phyloP scores from a whole-genome alignment of 2,329 filamentous ascomycete genomes.

The Zarea fungicola region DNA sequence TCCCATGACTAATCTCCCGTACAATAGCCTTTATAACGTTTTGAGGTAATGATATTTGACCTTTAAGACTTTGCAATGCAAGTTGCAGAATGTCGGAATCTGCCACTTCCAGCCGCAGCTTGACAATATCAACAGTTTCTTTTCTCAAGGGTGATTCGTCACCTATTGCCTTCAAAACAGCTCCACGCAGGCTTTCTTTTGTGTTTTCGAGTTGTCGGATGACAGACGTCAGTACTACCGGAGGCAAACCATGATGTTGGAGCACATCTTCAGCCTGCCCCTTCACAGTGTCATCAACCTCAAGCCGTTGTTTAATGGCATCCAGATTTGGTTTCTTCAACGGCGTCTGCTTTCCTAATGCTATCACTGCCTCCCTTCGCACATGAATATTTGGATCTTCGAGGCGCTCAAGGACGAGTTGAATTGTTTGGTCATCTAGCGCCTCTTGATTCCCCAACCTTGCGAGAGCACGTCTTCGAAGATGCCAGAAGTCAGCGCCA shows the following conservation, averaged over 20 bases:
- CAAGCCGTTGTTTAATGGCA: neutral
- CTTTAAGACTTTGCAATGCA: neutral
- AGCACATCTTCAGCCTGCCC: neutral
- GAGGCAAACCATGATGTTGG: too few species aligned
- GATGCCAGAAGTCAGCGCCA: neutral
- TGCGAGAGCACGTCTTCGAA: neutral
- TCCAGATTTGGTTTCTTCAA: neutral
- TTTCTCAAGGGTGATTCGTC: neutral
- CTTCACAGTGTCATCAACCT: neutral
- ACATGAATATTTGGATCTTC: neutral
- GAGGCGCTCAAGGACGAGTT: neutral
- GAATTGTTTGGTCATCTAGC: neutral
- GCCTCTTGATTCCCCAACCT: neutral
- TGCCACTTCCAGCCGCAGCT: neutral
- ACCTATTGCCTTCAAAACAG: neutral
- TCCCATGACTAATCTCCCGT: neutral
- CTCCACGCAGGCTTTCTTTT: neutral
- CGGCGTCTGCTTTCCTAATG: neutral
- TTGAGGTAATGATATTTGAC: neutral
- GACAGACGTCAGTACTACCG: too few species aligned
- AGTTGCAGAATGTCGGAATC: neutral
- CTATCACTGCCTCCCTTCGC: neutral
- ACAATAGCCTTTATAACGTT: neutral
- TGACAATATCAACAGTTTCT: neutral
- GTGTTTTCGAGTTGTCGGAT: too few species aligned